A percentile compares a stretch with the other conserved stretches of the same genome.
These are phyloP conservation scores for Trichoderma brevicompactum DNA, from an alignment of 2,329 filamentous ascomycete species.

Conservation along the genomic window DNA sequence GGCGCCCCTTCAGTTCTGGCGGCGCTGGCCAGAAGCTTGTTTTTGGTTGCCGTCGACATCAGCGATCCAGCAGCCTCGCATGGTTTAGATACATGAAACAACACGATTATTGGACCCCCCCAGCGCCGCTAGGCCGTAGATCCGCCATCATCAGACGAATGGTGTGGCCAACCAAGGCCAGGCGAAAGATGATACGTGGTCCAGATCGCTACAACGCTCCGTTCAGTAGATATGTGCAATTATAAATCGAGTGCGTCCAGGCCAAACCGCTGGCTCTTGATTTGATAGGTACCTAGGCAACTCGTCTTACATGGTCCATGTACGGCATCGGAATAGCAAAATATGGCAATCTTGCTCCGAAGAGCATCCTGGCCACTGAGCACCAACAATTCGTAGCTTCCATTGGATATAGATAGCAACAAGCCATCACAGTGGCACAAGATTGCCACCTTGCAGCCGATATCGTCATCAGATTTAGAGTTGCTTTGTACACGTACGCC, in stretches of 20 bases:
- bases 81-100: slow-evolving; percentile 21
- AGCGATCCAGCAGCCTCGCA: slow-evolving; percentile 17
- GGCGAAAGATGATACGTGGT: background rate
- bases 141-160: slow-evolving; percentile 22
- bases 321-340: too few species aligned
- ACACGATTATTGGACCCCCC: slow-evolving; percentile 14
- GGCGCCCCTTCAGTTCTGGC: background rate
- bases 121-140: slow-evolving; percentile 15
- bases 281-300: too few species aligned
- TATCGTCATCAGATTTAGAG: slow-evolving; percentile 5
- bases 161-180: background rate
- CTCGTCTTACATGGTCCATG: too few species aligned
- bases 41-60: slow-evolving; percentile 26
- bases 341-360: too few species aligned
- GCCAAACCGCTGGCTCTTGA: too few species aligned
- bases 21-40: slow-evolving; percentile 24
- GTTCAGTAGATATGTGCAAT: background rate
- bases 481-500: background rate
- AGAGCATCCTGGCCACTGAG: background rate
- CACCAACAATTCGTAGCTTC: background rate
- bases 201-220: background rate
- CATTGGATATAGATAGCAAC: background rate
- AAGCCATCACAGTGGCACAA: background rate
- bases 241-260: background rate
- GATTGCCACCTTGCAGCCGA: slow-evolving; percentile 4